phyloP scores from a whole-genome alignment of 257 asterid species.

The Fraxinus cuspidata region DNA sequence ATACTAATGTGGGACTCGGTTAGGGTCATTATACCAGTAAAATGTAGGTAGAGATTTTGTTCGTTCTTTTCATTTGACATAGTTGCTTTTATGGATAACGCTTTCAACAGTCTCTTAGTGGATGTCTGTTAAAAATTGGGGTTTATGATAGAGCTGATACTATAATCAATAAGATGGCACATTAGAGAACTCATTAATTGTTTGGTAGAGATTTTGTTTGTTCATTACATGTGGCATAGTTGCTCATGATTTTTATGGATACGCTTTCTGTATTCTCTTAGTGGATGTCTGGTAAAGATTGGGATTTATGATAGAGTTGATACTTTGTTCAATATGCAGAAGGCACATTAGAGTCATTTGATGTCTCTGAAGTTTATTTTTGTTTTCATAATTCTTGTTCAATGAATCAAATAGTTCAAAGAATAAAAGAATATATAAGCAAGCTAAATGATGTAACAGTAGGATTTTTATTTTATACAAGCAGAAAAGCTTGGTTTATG shows the following conservation, averaged over 20 bases:
- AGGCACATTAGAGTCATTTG: background rate
- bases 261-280: background rate
- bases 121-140: background rate
- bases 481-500: constrained; percentile 1
- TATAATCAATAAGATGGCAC: background rate
- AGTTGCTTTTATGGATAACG: background rate
- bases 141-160: background rate
- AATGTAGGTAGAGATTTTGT: background rate
- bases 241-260: background rate
- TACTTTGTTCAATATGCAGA: background rate
- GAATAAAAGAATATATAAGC: background rate
- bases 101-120: background rate
- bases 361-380: background rate
- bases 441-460: background rate
- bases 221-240: background rate
- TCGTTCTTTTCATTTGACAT: background rate
- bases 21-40: background rate
- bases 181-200: background rate
- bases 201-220: background rate
- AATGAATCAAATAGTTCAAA: background rate
- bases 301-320: background rate
- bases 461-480: background rate
- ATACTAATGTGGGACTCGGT: no score
- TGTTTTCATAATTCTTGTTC: background rate
- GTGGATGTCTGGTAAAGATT: background rate